These are phyloP conservation scores for Artemisia tridentata DNA, from an alignment of 129 eudicot genomes.

Conservation along the genomic window DNA sequence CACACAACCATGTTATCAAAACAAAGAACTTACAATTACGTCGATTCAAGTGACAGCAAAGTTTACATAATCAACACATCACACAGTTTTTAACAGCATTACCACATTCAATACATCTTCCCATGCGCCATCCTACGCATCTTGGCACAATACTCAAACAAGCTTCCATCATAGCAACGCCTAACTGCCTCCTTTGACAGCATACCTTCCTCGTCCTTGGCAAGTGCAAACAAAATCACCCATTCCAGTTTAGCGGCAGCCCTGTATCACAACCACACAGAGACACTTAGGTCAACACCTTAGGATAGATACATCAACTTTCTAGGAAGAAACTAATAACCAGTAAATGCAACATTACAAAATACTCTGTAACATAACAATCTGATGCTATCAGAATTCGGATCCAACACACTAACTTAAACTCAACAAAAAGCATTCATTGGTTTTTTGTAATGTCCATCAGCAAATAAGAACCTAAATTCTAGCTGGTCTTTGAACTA, in stretches of 20 bases:
- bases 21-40: conserved; percentile 42
- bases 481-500: neutral
- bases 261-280: conserved; percentile 28
- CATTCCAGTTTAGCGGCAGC: conserved; percentile 49
- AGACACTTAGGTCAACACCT: no score
- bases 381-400: no score
- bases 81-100: neutral
- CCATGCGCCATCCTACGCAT: conserved; percentile 28
- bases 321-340: no score
- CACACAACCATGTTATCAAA: no score
- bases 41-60: conserved; percentile 7
- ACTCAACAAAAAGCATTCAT: no score
- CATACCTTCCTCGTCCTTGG: conserved; percentile 60
- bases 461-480: neutral
- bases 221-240: conserved; percentile 42
- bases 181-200: conserved; percentile 62
- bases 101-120: conserved; percentile 27
- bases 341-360: no score
- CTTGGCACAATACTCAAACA: conserved; percentile 61
- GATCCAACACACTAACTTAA: no score
- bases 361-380: no score
- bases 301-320: no score
- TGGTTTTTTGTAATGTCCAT: no score
- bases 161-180: conserved; percentile 62
- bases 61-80: neutral